Conservation (phyloP, 2,329 filamentous ascomycete genomes). For the Clarireedia monteithiana region DNA sequence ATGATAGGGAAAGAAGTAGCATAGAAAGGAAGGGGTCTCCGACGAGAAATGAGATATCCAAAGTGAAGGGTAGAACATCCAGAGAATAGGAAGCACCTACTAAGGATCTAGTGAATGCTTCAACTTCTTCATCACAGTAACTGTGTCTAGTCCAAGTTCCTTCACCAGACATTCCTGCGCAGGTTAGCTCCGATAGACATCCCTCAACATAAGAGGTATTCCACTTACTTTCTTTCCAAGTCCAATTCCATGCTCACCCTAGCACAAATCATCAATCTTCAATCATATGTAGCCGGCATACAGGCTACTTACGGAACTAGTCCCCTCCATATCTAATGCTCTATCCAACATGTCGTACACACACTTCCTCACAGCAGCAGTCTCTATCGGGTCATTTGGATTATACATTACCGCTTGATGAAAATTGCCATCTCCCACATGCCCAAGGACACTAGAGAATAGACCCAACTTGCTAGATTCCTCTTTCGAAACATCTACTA, state of each 20-base stretch:
- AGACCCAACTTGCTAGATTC: constrained; percentile 69
- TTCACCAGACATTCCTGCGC: constrained; percentile 26
- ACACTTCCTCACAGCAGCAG: constrained; percentile 64
- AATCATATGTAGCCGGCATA: background rate
- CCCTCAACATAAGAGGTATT: constrained; percentile 32
- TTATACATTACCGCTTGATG: constrained; percentile 88
- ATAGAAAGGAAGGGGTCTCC: too few relatives aligned
- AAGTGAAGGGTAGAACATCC: too few relatives aligned
- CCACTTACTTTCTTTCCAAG: constrained; percentile 77
- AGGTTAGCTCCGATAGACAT: background rate
- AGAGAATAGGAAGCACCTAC: background rate
- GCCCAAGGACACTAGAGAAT: constrained; percentile 77
- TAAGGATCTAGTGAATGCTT: constrained; percentile 72
- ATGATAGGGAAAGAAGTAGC: background rate
- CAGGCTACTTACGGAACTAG: constrained; percentile 51
- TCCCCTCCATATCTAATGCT: constrained; percentile 86
- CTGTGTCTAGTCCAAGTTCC: constrained; percentile 71
- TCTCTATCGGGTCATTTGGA: constrained; percentile 58
- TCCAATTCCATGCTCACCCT: constrained; percentile 75
- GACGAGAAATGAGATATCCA: too few relatives aligned
- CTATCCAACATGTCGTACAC: constrained; percentile 83
- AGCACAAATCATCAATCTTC: constrained; percentile 9
- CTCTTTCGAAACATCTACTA: constrained; percentile 62
- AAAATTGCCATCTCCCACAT: constrained; percentile 90
- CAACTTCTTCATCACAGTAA: constrained; percentile 75